Evolutionary conservation across 352 stramenopile species (phyloP).

Genomic region (Thalassiosira mediterranea): DNA sequence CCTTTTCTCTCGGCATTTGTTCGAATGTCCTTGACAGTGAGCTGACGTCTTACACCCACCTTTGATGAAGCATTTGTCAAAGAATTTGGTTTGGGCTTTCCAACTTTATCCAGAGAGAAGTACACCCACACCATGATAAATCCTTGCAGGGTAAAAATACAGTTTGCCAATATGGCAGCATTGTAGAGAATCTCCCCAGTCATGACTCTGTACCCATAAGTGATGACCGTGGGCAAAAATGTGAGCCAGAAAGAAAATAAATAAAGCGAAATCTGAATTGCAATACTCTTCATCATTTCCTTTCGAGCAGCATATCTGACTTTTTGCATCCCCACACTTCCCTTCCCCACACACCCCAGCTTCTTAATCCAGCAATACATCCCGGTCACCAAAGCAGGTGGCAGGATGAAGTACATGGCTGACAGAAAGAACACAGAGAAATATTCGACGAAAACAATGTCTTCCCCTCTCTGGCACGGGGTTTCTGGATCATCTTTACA

Average conservation of each 20-base stretch:
- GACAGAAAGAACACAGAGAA: slow-evolving; percentile 1
- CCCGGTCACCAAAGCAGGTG: neutral
- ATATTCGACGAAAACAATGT: neutral
- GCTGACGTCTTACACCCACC: neutral
- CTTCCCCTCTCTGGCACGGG: neutral
- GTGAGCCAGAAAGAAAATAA: slow-evolving; percentile 21
- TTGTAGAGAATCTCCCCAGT: neutral
- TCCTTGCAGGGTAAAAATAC: neutral
- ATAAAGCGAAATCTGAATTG: slow-evolving; percentile 3
- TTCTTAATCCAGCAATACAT: slow-evolving; percentile 5
- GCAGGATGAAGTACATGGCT: slow-evolving; percentile 1
- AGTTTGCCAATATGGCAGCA: neutral
- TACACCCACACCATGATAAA: slow-evolving; percentile 1
- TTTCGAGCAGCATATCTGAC: slow-evolving; percentile 2
- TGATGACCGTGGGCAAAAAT: neutral
- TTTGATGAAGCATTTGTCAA: neutral
- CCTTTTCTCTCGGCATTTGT: neutral
- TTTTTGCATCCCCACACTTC: slow-evolving; percentile 8
- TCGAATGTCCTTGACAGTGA: slow-evolving; percentile 16
- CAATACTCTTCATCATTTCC: slow-evolving; percentile 5
- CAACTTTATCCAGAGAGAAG: neutral
- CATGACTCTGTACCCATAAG: neutral
- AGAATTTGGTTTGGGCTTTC: neutral
- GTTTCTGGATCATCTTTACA: neutral
- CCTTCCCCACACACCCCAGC: neutral